Percentiles rank a stretch among this genome's conserved stretches.
Evolutionary conservation across 2,329 filamentous ascomycete species (phyloP).

Genomic region (Exophiala bonariae): DNA sequence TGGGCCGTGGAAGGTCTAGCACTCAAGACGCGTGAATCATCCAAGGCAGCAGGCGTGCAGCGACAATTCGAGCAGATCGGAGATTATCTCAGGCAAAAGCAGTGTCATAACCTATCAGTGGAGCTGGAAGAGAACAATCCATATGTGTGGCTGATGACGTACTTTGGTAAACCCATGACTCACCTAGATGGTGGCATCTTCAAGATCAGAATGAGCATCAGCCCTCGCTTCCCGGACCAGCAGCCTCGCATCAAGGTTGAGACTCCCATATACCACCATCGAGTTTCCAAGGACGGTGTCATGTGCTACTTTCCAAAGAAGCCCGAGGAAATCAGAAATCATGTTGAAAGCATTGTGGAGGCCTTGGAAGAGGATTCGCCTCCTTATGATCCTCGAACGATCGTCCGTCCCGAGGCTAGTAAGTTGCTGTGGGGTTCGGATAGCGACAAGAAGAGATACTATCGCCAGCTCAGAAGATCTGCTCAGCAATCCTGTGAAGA

Average conservation of each 20-base stretch:
- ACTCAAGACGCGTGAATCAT: constrained; percentile 64
- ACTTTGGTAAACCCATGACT: constrained; percentile 90
- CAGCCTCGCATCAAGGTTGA: constrained; percentile 82
- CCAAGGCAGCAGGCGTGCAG: constrained; percentile 77
- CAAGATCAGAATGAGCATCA: constrained; percentile 75
- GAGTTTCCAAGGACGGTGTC: constrained; percentile 76
- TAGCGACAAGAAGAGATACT: constrained; percentile 82
- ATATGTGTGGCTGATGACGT: constrained; percentile 84
- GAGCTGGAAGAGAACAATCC: constrained; percentile 78
- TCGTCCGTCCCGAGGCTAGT: constrained; percentile 82
- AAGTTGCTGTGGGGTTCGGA: constrained; percentile 81
- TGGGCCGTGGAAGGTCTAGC: constrained; percentile 72
- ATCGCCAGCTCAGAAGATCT: constrained; percentile 60
- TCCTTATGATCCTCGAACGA: constrained; percentile 84
- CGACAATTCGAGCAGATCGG: constrained; percentile 83
- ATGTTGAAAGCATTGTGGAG: constrained; percentile 79
- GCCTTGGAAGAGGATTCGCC: constrained; percentile 85
- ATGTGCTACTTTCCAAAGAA: constrained; percentile 74
- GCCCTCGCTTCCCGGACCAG: constrained; percentile 81
- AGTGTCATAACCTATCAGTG: constrained; percentile 71
- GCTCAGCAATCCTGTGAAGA: constrained; percentile 23
- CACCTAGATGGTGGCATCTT: constrained; percentile 91
- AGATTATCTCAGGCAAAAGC: constrained; percentile 70
- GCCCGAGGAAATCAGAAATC: constrained; percentile 74
- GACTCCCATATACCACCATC: constrained; percentile 82